Percentiles rank a stretch among this genome's conserved stretches.
These are phyloP conservation scores for Sextonia rubra DNA, from an alignment of 164 flowering plant species.

Conservation along the genomic window DNA sequence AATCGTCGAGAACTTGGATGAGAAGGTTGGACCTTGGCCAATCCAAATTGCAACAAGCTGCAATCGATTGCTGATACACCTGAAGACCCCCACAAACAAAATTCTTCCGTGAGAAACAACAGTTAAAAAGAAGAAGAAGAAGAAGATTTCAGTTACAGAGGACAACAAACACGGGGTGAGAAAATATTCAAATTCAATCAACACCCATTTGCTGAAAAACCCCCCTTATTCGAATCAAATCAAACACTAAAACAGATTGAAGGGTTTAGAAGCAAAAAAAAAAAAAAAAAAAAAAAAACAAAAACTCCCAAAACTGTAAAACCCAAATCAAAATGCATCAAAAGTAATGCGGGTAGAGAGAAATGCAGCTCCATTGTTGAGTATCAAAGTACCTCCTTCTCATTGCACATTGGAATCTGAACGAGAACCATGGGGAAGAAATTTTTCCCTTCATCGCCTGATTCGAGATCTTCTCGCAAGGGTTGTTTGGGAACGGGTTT, in stretches of 20 bases:
- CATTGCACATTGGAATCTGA: constrained; percentile 99
- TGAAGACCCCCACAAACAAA: constrained; percentile 17
- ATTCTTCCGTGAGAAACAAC: not conserved
- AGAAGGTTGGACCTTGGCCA: constrained; percentile 85
- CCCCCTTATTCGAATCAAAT: too few relatives aligned
- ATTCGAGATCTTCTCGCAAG: constrained; percentile 51
- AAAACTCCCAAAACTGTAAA: too few relatives aligned
- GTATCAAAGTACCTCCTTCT: constrained; percentile 63
- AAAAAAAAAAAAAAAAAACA: too few relatives aligned
- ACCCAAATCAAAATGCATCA: too few relatives aligned
- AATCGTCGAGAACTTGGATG: constrained; percentile 89
- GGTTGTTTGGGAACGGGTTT: constrained; percentile 52
- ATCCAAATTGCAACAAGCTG: constrained; percentile 83
- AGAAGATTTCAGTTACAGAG: not conserved
- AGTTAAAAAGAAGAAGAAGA: too few relatives aligned
- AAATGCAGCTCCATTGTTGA: not conserved
- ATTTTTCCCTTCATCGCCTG: constrained; percentile 34
- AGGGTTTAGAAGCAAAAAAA: too few relatives aligned
- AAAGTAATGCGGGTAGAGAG: not conserved
- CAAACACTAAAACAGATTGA: too few relatives aligned
- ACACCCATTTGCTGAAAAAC: too few relatives aligned
- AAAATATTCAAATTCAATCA: too few relatives aligned
- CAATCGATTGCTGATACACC: constrained; percentile 98
- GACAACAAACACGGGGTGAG: not conserved
- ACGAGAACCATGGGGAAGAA: constrained; percentile 92